These are phyloP conservation scores for Lantana camara DNA, from an alignment of 257 asterid species.

Conservation along the genomic window DNA sequence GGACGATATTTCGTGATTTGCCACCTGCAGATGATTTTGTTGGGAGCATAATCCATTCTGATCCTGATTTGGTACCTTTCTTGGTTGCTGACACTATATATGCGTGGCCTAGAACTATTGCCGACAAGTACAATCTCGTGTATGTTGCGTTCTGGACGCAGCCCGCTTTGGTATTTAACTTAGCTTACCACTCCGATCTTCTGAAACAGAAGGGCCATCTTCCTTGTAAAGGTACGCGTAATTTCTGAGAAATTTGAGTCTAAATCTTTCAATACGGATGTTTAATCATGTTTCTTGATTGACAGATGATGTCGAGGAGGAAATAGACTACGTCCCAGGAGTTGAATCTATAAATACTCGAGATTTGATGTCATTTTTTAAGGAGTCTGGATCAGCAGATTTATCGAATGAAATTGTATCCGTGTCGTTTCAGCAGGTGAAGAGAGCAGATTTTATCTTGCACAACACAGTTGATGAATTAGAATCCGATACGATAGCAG, in stretches of 20 bases:
- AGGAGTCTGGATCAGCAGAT: no score
- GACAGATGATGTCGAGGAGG: not conserved
- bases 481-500: slow-evolving; percentile 17
- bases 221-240: slow-evolving; percentile 36
- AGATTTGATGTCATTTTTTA: slow-evolving; percentile 11
- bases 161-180: slow-evolving; percentile 37
- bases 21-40: slow-evolving; percentile 42
- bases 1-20: slow-evolving; percentile 12
- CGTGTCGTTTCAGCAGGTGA: slow-evolving; percentile 18
- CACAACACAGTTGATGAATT: slow-evolving; percentile 26
- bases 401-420: not conserved
- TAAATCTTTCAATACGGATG: no score
- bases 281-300: not conserved
- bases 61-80: slow-evolving; percentile 22
- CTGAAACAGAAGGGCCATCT: slow-evolving; percentile 35
- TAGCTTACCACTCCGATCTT: slow-evolving; percentile 38
- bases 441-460: slow-evolving; percentile 24
- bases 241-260: no score
- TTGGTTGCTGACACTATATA: slow-evolving; percentile 44
- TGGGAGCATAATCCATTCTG: slow-evolving; percentile 21
- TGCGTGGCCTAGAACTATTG: slow-evolving; percentile 37
- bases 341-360: slow-evolving; percentile 15
- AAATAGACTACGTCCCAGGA: slow-evolving; percentile 28
- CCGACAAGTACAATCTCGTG: slow-evolving; percentile 40
- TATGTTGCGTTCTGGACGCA: slow-evolving; percentile 42